Evolutionary conservation across 352 stramenopile species (phyloP), one percentile per base, ranked within the genome.

Genomic region (Globisporangium spinosum): DNA sequence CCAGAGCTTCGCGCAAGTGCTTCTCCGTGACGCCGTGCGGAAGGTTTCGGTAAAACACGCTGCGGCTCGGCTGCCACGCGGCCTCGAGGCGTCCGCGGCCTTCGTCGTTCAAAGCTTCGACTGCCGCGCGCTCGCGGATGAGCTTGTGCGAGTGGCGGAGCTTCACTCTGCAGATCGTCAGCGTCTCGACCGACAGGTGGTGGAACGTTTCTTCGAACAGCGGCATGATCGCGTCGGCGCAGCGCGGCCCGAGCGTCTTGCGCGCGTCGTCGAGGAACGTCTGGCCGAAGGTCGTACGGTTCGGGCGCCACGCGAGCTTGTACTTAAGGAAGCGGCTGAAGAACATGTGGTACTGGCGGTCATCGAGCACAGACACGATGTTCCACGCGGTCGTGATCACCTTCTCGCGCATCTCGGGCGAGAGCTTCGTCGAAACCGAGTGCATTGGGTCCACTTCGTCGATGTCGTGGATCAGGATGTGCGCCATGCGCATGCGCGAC

Each of bases 321-420:
- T 95, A 89, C 73, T 91, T 89, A 40, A 95, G 77, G 71, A 94
- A 93, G 34, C 88, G 88, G 53, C 79, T 89, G 71, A 93, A 95
- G 70, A 95, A 95, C 64, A 91, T 85, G 70, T 95, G 88, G 69
- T 94, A 94, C 77, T 91, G 79, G 54, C 84, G 85, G 67, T 95
- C 86, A 61, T 93, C 80, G 20, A 95, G 73, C 66, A 95, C 78
- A 25, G 83, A 89, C 27, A 92, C 86, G 55, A 95, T 90, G 70
- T 95, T 95, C 83, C 86, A 93, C 53, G 88, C 88, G 27, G 82
- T 80, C 35, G 88, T 94, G 64, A 94, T 82, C 38, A 95, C 85
- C 67, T 89, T 87, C 51, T 93, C 83, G 32, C 86, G 86, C 71
- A 89, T 68, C 13, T 88, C 80, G 1, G 80, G 73, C 35, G 83